phyloP scores from a whole-genome alignment of 805 yeast genomes.

The Pichia sporocuriosa region DNA sequence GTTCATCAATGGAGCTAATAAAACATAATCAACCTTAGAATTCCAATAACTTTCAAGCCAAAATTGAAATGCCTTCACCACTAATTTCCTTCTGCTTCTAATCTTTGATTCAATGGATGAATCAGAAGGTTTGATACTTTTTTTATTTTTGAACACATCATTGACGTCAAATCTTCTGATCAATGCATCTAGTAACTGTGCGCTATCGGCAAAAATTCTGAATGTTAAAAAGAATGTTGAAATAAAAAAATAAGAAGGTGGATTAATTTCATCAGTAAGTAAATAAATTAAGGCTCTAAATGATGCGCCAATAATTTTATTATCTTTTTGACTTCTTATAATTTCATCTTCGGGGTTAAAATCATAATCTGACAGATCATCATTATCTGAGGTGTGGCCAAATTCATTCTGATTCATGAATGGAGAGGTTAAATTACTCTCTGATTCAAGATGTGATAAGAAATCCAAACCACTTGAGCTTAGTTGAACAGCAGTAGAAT shows the following conservation, averaged over 20 bases:
- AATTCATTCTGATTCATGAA: slow-evolving; percentile 24
- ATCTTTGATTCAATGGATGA: slow-evolving; percentile 38
- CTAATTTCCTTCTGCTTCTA: slow-evolving; percentile 57
- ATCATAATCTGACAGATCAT: slow-evolving; percentile 2
- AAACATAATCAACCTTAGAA: slow-evolving; percentile 47
- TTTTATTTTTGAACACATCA: slow-evolving; percentile 28
- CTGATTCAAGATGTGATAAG: slow-evolving; percentile 26
- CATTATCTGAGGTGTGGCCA: slow-evolving; percentile 15
- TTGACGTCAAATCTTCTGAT: slow-evolving; percentile 56
- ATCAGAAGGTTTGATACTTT: slow-evolving; percentile 23
- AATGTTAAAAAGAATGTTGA: slow-evolving; percentile 75
- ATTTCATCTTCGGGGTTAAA: slow-evolving; percentile 37
- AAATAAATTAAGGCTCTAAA: slow-evolving; percentile 61
- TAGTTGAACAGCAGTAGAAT: slow-evolving; percentile 41
- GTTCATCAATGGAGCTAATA: slow-evolving; percentile 64
- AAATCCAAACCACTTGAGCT: slow-evolving; percentile 42
- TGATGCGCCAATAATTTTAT: slow-evolving; percentile 59
- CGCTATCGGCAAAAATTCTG: slow-evolving; percentile 61
- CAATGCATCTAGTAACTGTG: slow-evolving; percentile 61
- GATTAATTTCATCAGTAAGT: slow-evolving; percentile 56
- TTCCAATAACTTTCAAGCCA: slow-evolving; percentile 95
- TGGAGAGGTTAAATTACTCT: slow-evolving; percentile 19
- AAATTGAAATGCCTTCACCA: slow-evolving; percentile 60
- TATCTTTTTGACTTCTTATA: slow-evolving; percentile 39
- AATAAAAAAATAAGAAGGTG: slow-evolving; percentile 60